Base-by-base conservation (phyloP, 106 monocot genomes). In the Alisma plantagoaquatica region DNA sequence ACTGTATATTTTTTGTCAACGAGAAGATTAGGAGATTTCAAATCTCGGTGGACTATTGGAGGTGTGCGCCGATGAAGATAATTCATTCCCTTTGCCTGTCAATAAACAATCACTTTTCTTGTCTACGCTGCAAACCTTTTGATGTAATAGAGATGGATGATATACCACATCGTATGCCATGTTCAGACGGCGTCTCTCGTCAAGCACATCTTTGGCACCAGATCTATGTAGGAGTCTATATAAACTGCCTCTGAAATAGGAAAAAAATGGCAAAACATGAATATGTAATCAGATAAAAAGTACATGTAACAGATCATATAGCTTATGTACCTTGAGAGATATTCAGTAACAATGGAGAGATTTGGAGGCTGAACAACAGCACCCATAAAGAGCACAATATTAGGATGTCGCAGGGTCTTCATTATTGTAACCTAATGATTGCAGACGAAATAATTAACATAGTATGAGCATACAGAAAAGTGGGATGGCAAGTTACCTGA, bases 31-130 rank as follows among this genome's bases (percentile, higher is more conserved):
- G 88, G 96, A 70, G 96, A 98, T 55, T 98, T 98, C 75, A 98
- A 64, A 76, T 98, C 96, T 44, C 96, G 77, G 65, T 98, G 96
- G 60, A 98, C 96, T 58, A 98, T 98, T 65, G 96, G 89, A 42
- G 96, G 88, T 68, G 71, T 85, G 9, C 84, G 84, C 11, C 60
- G 84, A 59, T 98, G 96, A 63, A 98, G 84, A 79, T 98, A 98
- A 66, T 89, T 98, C 96, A 98, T 98, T 32, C 96, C 96, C 51
- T 98, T 98, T 15, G 96, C 96, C 96, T 98, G 66, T n/a, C 52
- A 2, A 66, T 27, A 16, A 10, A 65, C 22, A n/a, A n/a, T n/a
- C n/a, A n/a, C n/a, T n/a, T n/a, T n/a, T n/a, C n/a, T n/a, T n/a
- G n/a, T n/a, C n/a, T n/a, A n/a, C n/a, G n/a, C n/a, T n/a, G n/a